Conservation (phyloP, 1,139 yeast genomes). For the Yamadazyma sp. region DNA sequence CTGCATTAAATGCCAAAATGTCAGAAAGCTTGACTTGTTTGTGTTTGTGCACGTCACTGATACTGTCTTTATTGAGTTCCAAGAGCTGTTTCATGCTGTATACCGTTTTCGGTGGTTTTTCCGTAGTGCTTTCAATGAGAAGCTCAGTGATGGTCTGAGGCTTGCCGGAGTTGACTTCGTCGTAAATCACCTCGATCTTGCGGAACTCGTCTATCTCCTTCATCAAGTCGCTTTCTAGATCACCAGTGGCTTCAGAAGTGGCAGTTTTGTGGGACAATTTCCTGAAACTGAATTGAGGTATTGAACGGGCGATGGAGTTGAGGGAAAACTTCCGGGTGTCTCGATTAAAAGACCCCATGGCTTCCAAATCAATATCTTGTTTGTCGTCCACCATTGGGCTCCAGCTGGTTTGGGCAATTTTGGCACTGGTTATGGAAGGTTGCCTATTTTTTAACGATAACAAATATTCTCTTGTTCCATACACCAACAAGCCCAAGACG, state of each 20-base stretch:
- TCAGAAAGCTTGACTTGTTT: conserved; percentile 6
- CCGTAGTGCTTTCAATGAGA: conserved; percentile 1
- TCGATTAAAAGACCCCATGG: conserved; percentile 9
- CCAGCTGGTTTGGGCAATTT: conserved; percentile 3
- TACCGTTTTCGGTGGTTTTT: conserved; percentile 2
- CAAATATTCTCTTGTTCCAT: conserved; percentile 29
- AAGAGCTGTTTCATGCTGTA: conserved; percentile 16
- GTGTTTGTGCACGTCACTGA: neutral
- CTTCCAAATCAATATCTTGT: conserved; percentile 10
- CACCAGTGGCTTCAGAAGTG: neutral
- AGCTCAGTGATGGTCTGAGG: conserved; percentile 4
- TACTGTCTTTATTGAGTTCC: conserved; percentile 9
- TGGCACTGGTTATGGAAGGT: conserved; percentile 3
- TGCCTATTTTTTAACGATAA: conserved; percentile 17
- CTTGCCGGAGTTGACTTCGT: conserved; percentile 13
- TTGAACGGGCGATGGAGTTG: neutral
- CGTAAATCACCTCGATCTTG: conserved; percentile 13
- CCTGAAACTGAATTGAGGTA: neutral
- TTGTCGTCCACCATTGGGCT: conserved; percentile 2
- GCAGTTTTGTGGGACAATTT: neutral
- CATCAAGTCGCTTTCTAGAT: conserved; percentile 3
- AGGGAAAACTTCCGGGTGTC: neutral
- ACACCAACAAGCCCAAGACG: conserved; percentile 22
- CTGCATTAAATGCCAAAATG: conserved; percentile 8
- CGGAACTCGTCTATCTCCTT: conserved; percentile 13